Base-by-base conservation (phyloP, 495 filamentous ascomycete species). In the Lichenothelia convexa region DNA sequence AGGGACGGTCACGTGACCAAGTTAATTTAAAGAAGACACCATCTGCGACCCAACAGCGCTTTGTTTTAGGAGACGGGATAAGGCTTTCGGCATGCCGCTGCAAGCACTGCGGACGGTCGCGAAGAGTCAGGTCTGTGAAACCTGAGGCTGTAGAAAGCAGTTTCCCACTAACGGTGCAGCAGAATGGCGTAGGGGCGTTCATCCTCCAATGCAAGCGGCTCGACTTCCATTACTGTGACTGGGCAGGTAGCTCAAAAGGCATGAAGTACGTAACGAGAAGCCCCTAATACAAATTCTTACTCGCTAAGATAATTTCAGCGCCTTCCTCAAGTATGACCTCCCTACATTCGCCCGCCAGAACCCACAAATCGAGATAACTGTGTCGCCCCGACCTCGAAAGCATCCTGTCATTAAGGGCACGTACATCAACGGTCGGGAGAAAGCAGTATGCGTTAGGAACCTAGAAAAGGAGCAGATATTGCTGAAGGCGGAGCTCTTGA, bases 161-260 rank as follows among this genome's bases (percentile, higher is more conserved):
- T 2, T 13, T 21, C 21, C 9, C 34, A 26, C 22, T 48, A 21
- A 20, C 16, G 13, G 16, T 13, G 6, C 29, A 45, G 16, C 45
- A 93, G 82, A 97, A 97, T 60, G 89, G 89, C 65, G 71, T 93
- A 45, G 89, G 85, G 40, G 83, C 87, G 46, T 97, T 95, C 63
- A 81, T 97, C 57, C 68, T 93, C 41, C 86, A 93, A 71, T 97
- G 89, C 71, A 92, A 80, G 60, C 77, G 78, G 43, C 67, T 97
- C 53, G 81, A 93, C 53, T 79, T 97, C 50, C 81, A 92, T 60
- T 97, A 92, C 65, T 93, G 89, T 64, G 84, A 94, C 64, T 82
- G 75, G 68, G 81, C 78, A 4, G 89, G 86, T 45, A 85, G 78
- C 57, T 93, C 86, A 22, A 68, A 60, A 40, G 89, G 89, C 53